Conservation (phyloP, 2,329 filamentous ascomycete species). For the Madurella mycetomatis region DNA sequence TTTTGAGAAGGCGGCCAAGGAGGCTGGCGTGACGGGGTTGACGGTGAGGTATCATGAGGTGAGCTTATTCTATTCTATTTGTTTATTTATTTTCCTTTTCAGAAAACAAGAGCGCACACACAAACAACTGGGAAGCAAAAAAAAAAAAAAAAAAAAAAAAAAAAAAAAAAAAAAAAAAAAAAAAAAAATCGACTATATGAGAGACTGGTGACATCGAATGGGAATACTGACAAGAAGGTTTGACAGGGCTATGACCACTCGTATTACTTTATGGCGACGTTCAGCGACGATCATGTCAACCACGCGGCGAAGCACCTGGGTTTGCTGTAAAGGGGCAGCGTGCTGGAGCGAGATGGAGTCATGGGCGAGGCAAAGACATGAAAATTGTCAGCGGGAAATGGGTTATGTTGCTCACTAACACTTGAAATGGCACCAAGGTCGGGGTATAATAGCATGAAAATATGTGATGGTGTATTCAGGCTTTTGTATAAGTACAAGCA, state of each 20-base stretch:
- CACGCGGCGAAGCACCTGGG: conserved; percentile 81
- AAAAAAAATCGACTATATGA: too few relatives aligned
- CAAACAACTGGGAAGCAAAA: too few relatives aligned
- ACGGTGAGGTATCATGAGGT: conserved; percentile 77
- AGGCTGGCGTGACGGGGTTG: conserved; percentile 67
- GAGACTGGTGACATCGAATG: too few relatives aligned
- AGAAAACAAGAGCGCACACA: too few relatives aligned
- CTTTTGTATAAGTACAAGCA: too few relatives aligned
- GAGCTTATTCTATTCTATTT: conserved; percentile 31
- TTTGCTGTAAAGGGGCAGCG: conserved; percentile 23
- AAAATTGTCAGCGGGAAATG: too few relatives aligned
- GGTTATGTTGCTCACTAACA: not conserved
- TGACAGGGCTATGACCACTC: conserved; percentile 87
- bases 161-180: too few relatives aligned
- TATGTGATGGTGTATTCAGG: too few relatives aligned
- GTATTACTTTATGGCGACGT: conserved; percentile 93
- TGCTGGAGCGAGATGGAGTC: too few relatives aligned
- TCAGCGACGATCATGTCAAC: conserved; percentile 84
- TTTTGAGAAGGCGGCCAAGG: conserved; percentile 72
- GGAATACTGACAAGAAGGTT: conserved; percentile 4
- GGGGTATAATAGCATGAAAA: not conserved
- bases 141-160: too few relatives aligned
- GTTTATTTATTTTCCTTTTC: not conserved
- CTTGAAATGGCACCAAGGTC: not conserved
- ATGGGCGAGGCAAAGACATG: not conserved